phyloP scores from a whole-genome alignment of 495 filamentous ascomycete species.

The Aspergillus diversus region DNA sequence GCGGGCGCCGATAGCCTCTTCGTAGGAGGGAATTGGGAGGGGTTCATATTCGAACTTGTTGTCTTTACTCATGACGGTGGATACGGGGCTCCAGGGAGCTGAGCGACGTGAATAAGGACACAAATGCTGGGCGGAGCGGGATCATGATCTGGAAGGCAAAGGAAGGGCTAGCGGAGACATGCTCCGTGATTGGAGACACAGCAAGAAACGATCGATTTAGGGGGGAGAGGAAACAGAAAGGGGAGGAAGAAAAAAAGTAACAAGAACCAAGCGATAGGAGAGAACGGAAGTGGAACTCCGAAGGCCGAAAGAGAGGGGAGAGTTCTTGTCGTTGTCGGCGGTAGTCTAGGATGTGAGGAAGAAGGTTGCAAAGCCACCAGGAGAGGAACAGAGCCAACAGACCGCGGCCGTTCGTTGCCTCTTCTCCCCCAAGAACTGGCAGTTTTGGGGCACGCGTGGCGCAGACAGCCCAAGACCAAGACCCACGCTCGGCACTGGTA shows the following conservation, averaged over 20 bases:
- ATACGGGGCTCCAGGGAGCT: conserved; percentile 40
- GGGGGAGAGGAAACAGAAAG: conserved; percentile 6
- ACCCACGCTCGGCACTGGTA: conserved; percentile 19
- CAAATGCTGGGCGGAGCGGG: conserved; percentile 36
- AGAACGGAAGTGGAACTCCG: not conserved
- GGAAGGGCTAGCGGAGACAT: conserved; percentile 39
- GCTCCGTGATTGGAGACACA: conserved; percentile 27
- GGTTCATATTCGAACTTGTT: conserved; percentile 66
- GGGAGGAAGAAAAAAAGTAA: conserved; percentile 18
- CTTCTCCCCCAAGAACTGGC: conserved; percentile 11
- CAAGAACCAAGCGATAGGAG: conserved; percentile 4
- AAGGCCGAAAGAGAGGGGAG: conserved; percentile 7
- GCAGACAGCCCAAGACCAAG: conserved; percentile 16
- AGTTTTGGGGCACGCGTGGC: conserved; percentile 20
- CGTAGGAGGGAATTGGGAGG: conserved; percentile 91
- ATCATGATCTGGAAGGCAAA: conserved; percentile 51
- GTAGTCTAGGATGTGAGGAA: not conserved
- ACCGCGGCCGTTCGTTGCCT: not conserved
- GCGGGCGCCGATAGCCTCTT: conserved; percentile 76
- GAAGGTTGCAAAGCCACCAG: not conserved
- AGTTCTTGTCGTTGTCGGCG: conserved; percentile 1
- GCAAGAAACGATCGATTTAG: conserved; percentile 9
- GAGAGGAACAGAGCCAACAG: not conserved
- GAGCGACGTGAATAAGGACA: conserved; percentile 35
- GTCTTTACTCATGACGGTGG: conserved; percentile 58